Evolutionary conservation across 208 protist species (phyloP).

Genomic region (Trypanosoma conorhini): DNA sequence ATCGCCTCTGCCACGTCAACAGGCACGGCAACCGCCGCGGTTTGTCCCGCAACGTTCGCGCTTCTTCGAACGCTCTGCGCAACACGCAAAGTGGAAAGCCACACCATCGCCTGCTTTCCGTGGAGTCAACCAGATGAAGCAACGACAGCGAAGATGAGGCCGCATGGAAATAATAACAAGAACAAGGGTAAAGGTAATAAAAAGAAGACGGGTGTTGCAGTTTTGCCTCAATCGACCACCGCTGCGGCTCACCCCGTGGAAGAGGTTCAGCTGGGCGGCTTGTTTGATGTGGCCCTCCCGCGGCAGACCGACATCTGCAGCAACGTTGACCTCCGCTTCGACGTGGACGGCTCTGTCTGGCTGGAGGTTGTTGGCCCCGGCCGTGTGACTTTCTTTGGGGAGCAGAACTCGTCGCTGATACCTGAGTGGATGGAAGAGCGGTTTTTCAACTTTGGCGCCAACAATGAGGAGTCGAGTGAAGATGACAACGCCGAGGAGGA

Average conservation of each 20-base stretch:
- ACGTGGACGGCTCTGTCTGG: constrained; percentile 72
- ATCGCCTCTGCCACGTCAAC: neutral
- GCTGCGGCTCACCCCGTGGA: neutral
- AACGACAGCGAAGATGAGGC: neutral
- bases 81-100: constrained; percentile 43
- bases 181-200: constrained; percentile 28
- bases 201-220: neutral
- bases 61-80: constrained; percentile 48
- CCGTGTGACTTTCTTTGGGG: constrained; percentile 67
- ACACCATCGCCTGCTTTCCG: constrained; percentile 47
- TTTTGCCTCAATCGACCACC: neutral
- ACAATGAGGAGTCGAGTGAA: constrained; percentile 33
- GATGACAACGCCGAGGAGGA: constrained; percentile 18
- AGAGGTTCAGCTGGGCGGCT: constrained; percentile 11
- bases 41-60: constrained; percentile 40
- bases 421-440: constrained; percentile 61
- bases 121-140: neutral
- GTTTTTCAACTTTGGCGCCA: constrained; percentile 43
- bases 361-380: constrained; percentile 75
- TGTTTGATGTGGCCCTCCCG: constrained; percentile 28
- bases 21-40: neutral
- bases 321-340: constrained; percentile 59
- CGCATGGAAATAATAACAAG: constrained; percentile 7
- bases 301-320: constrained; percentile 45
- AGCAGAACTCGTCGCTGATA: constrained; percentile 59